Evolutionary conservation across 257 asterid genomes (phyloP), one percentile per base, ranked within the genome.

Genomic region (Solanum etuberosum): DNA sequence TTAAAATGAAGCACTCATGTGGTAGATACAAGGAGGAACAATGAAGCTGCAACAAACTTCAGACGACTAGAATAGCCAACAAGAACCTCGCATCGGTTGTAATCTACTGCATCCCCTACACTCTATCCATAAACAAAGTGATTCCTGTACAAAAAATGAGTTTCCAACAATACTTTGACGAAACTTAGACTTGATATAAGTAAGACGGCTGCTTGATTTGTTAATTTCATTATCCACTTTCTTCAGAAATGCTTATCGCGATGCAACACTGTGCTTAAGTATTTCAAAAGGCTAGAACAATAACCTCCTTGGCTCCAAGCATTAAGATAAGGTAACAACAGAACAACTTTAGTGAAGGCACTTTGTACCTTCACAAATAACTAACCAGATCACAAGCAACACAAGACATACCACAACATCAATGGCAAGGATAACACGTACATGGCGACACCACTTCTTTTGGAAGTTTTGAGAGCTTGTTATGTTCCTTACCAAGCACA

Each of bases 371-470:
- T 88, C 90, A 70, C 98, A 96, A 89, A 96, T 90, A 18, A 88
- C 88, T 37, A 96, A 90, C 98, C 99, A 96, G 89, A 95, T 89
- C 14, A 87, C 87, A 42, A 96, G 89, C 48, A 96, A 90, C 89
- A 92, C 88, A 80, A 91, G 42, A 54, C 97, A 94, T 27, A 96
- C 88, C 7, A 90, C 92, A 51, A 90, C 94, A 90, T 96, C 98
- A 32, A 96, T 78, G 35, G 93, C 95, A 31, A 96, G 93, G 80
- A 96, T 83, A 86, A 94, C 90, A 87, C 94, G 83, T 67, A 93
- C 94, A 35, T 91, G 95, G 9, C 92, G 92, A 42, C 98, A 94
- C 98, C 96, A 94, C 88, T 86, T 94, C 61, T 86, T 92, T 23
- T 87, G 90, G 38, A 85, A 67, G 91, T 73, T 89, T n/a, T 77